A percentile compares a stretch with the other conserved stretches of the same genome.
Conservation (phyloP, 1,139 yeast genomes). For the Taphrina communis region DNA sequence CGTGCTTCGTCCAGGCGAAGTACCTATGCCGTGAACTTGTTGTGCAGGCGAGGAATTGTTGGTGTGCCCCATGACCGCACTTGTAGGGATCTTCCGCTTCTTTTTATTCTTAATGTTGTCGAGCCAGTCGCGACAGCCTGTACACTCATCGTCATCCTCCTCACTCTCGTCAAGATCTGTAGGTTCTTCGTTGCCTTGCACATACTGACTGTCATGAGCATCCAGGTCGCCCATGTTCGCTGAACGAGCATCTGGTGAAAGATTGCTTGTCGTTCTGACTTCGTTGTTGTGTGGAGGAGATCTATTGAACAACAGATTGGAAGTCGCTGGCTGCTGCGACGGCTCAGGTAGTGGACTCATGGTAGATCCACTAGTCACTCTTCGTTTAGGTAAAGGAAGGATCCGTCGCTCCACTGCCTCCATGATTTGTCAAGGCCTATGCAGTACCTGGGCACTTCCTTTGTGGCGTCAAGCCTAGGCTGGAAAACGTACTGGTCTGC, state of each 20-base stretch:
- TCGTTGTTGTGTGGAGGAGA: constrained; percentile 7
- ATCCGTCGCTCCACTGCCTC: constrained; percentile 30
- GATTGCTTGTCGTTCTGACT: constrained; percentile 3
- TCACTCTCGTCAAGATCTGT: constrained; percentile 25
- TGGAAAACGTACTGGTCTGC: not conserved
- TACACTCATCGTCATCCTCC: constrained; percentile 37
- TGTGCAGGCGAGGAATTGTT: constrained; percentile 21
- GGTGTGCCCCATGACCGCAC: constrained; percentile 36
- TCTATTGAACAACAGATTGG: constrained; percentile 15
- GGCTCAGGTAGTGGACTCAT: not conserved
- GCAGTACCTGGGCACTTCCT: not conserved
- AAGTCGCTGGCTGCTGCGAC: not conserved
- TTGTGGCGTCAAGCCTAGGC: constrained; percentile 7
- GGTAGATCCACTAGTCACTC: constrained; percentile 14
- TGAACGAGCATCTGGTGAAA: not conserved
- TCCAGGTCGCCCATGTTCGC: not conserved
- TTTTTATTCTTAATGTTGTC: constrained; percentile 43
- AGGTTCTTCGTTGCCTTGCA: not conserved
- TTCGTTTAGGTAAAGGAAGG: constrained; percentile 37
- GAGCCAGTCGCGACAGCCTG: constrained; percentile 38
- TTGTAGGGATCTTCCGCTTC: constrained; percentile 44
- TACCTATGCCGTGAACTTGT: not conserved
- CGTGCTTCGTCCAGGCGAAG: constrained; percentile 13
- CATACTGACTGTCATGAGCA: not conserved
- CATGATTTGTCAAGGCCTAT: constrained; percentile 1